Evolutionary conservation across 768 basidiomycete species (phyloP), one percentile per base, ranked within the genome.

Genomic region (Phanerochaete carnosa): DNA sequence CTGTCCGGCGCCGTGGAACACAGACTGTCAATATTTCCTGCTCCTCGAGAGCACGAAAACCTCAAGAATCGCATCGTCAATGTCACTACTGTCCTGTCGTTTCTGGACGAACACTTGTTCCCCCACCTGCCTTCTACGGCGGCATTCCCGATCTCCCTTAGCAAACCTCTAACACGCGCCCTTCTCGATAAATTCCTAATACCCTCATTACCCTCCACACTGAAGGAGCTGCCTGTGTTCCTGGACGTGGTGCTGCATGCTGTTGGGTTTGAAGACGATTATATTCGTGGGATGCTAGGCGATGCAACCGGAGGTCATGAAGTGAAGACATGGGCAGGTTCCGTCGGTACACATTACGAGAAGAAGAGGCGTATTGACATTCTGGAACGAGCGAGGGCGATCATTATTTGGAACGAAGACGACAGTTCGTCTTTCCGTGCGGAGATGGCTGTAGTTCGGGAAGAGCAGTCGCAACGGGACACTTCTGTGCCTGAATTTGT

Each of bases 271-370:
- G 94, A 96, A 75, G 75, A 79, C 12, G 73, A 75, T 35, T 81
- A 82, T 54, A 66, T 90, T 16, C 66, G 81, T 15, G 71, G 71
- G 15, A 65, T 87, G 60, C 74, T 90, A 16, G 80, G 80, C 15
- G 80, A 78, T 57, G 80, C 78, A 23, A 58, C 64, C 13, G 73
- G 74, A 5, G 84, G 87, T 47, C 76, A 75, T 26, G 75, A 85
- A 7, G 82, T 95, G 58, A 81, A 83, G 66, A 66, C 73, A 6
- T 96, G 94, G 91, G 82, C 81, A 3, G 80, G 87, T 52, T 81
- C 83, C 3, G 79, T 92, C 12, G 81, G 83, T 19, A 74, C 79
- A 2, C 90, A 93, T 71, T 96, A 94, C 70, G 94, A 94, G 70
- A 84, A 85, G 61, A 84, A 88, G 65, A 74, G 93, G 66, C 80